Evolutionary conservation across 2,329 filamentous ascomycete species (phyloP).

Genomic region (Aspergillus amoenus): DNA sequence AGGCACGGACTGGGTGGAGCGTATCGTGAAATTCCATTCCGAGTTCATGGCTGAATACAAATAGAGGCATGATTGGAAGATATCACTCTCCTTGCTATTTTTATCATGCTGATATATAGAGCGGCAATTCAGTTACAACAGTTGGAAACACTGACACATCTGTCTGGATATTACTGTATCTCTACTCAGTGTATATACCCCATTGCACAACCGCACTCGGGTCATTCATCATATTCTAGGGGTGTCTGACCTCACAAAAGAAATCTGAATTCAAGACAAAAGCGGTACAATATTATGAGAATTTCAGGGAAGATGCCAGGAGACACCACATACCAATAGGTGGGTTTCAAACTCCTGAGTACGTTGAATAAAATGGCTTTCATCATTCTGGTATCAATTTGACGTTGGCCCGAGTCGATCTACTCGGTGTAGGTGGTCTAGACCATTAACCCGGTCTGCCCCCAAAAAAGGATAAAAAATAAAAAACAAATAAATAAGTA

Average conservation of each 20-base stretch:
- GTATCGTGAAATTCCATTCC: conserved; percentile 85
- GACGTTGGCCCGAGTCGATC: too few species aligned
- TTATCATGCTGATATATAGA: not conserved
- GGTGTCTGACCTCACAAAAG: too few species aligned
- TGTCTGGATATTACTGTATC: conserved; percentile 5
- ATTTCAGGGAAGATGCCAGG: not conserved
- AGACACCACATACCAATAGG: not conserved
- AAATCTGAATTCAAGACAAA: too few species aligned
- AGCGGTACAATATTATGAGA: not conserved
- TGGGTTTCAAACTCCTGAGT: not conserved
- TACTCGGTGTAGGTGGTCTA: too few species aligned
- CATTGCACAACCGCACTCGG: not conserved
- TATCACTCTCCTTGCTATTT: not conserved
- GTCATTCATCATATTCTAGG: not conserved
- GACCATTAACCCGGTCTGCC: too few species aligned
- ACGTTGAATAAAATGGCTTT: not conserved
- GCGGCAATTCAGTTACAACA: not conserved
- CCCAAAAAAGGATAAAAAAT: too few species aligned
- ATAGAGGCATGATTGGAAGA: conserved; percentile 12
- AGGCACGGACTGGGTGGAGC: conserved; percentile 89
- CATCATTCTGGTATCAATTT: too few species aligned
- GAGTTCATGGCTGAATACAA: conserved; percentile 81
- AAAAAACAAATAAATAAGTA: too few species aligned
- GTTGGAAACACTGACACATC: not conserved
- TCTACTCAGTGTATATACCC: conserved; percentile 7